phyloP scores from a whole-genome alignment of 2,329 filamentous ascomycete species.

The Hirsutella rhossiliensis region DNA sequence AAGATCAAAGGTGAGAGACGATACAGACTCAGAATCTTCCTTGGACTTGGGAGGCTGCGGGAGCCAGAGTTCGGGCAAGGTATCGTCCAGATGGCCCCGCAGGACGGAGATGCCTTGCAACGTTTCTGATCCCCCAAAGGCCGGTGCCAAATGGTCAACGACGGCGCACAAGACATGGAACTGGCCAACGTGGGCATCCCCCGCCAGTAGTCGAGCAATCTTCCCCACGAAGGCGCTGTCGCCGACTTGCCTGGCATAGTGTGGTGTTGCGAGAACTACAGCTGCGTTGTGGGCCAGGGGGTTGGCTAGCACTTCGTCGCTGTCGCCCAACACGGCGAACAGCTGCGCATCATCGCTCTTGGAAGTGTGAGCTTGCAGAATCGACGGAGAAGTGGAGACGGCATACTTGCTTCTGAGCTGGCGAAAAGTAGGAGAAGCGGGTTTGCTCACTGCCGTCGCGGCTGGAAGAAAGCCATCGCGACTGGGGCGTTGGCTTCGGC shows the following conservation, averaged over 20 bases:
- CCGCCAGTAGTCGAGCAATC: constrained; percentile 34
- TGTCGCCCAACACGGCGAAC: constrained; percentile 9
- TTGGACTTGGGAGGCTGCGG: constrained; percentile 11
- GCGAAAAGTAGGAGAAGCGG: constrained; percentile 11
- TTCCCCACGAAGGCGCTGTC: constrained; percentile 28
- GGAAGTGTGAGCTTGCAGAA: background rate
- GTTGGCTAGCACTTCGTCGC: constrained; percentile 15
- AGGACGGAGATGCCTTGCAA: constrained; percentile 39
- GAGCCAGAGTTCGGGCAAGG: constrained; percentile 36
- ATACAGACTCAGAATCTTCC: constrained; percentile 21
- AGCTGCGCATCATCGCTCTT: constrained; percentile 8
- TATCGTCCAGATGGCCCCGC: constrained; percentile 23
- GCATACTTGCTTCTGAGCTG: constrained; percentile 1
- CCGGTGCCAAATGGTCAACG: constrained; percentile 39
- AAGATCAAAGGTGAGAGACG: constrained; percentile 29
- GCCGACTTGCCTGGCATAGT: constrained; percentile 34
- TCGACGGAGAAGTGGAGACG: background rate
- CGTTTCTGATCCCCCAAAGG: constrained; percentile 15
- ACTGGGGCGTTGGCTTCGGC: constrained; percentile 1
- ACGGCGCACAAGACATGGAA: constrained; percentile 41
- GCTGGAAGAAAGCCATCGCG: constrained; percentile 5
- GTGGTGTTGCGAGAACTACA: constrained; percentile 36
- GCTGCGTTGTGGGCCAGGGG: constrained; percentile 24
- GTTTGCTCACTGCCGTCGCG: constrained; percentile 5
- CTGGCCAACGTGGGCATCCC: constrained; percentile 21